A percentile compares a stretch with the other conserved stretches of the same genome.
These are phyloP conservation scores for Periconia sp. DNA, from an alignment of 2,329 filamentous ascomycete species.

Conservation along the genomic window DNA sequence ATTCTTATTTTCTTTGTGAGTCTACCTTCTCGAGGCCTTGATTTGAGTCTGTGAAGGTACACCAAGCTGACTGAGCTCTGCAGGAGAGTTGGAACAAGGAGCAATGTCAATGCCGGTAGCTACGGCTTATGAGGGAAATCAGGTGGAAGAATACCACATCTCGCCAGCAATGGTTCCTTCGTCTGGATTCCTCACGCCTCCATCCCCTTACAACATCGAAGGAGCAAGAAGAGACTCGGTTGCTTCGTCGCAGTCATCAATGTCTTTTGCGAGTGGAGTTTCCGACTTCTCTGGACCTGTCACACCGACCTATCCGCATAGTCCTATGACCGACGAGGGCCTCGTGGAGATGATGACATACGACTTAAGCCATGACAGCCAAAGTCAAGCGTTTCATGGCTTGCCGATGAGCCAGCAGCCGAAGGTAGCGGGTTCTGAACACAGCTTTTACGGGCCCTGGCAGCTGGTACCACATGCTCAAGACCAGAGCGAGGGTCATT, in stretches of 20 bases:
- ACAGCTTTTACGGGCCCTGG: conserved; percentile 14
- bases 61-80: background rate
- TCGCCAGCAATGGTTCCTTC: conserved; percentile 23
- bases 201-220: conserved; percentile 32
- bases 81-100: conserved; percentile 6
- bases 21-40: background rate
- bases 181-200: conserved; percentile 32
- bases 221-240: conserved; percentile 37
- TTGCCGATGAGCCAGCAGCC: conserved; percentile 14
- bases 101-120: conserved; percentile 8
- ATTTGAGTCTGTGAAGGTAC: background rate
- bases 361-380: conserved; percentile 18
- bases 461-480: conserved; percentile 9
- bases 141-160: conserved; percentile 24
- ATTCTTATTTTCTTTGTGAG: conserved; percentile 8
- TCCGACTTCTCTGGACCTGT: conserved; percentile 33
- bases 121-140: background rate
- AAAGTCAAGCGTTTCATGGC: conserved; percentile 19
- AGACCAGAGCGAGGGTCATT: conserved; percentile 3
- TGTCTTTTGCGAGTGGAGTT: conserved; percentile 17
- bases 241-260: conserved; percentile 35
- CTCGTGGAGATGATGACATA: conserved; percentile 23
- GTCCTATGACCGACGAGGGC: conserved; percentile 26
- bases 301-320: conserved; percentile 33
- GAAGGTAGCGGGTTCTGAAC: conserved; percentile 12